Evolutionary conservation across 345 rosid genomes (phyloP), one percentile per base, ranked within the genome.

Genomic region (Cardiospermum halicacabum): DNA sequence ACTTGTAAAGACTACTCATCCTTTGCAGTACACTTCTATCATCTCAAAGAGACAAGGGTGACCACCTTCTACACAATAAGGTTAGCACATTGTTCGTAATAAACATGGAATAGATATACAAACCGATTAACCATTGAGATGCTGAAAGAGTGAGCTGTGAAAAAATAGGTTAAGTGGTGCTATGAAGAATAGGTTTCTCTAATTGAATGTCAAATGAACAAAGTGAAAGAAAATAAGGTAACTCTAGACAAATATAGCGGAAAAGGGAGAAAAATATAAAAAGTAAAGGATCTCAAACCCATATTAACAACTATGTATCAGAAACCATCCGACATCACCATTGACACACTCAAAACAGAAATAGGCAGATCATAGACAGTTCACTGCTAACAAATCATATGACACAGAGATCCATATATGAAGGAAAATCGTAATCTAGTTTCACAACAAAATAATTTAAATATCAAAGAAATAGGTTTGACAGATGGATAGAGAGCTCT

Each of bases 1-100:
- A 67, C 69, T 60, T 55, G 56, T 48, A 70, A 67, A 7, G 21
- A 67, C 43, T 49, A 56, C 53, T n/a, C 7, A 37, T 31, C 24
- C 68, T 72, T 62, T 8, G 61, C 22, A 53, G 24, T 51, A 62
- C n/a, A n/a, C 53, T 58, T 34, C 66, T 56, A 67, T 47, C 73
- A 65, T 57, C 71, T 42, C 77, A 72, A 62, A 58, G 72, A 62
- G 51, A 60, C 48, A 65, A 65, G 62, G 36, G 72, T 69, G 80
- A 69, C 62, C 74, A 77, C 18, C 77, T 73, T 56, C 27, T 57
- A 72, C 69, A 69, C 45, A 69, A 45, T 60, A 53, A 27, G 21
- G 69, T 73, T 73, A 72, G 80, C 62, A 64, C 19, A 39, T 56
- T 2, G 49, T n/a, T 56, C 21, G 19, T 8, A 8, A 40, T 18